Conservation (phyloP, 768 basidiomycete species). For the Coprinopsis sp. region DNA sequence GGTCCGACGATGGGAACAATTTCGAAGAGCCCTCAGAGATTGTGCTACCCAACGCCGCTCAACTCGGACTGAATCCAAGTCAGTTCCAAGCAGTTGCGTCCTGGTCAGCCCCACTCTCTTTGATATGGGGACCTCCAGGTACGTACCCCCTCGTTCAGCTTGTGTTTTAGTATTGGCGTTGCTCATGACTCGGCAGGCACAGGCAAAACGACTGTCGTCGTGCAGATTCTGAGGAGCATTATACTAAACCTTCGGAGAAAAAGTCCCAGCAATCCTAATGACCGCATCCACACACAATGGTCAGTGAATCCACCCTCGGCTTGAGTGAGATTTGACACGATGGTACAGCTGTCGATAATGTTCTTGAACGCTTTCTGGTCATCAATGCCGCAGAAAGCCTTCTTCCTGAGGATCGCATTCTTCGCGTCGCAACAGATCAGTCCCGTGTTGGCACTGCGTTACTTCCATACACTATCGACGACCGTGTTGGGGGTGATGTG, state of each 20-base stretch:
- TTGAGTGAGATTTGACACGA: not conserved
- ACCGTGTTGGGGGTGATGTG: constrained; percentile 58
- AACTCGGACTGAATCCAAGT: constrained; percentile 52
- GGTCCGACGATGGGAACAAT: constrained; percentile 1
- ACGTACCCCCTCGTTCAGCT: not conserved
- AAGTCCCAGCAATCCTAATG: constrained; percentile 53
- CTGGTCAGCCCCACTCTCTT: constrained; percentile 38
- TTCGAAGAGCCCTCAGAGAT: constrained; percentile 1
- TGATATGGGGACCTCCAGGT: constrained; percentile 75
- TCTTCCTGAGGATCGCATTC: constrained; percentile 52
- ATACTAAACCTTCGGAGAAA: constrained; percentile 22
- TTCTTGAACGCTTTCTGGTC: constrained; percentile 55
- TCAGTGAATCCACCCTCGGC: constrained; percentile 12
- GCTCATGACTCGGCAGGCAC: constrained; percentile 40
- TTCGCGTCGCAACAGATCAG: constrained; percentile 64
- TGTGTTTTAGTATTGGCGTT: not conserved
- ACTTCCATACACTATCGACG: constrained; percentile 59
- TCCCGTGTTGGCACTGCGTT: constrained; percentile 55
- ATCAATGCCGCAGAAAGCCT: constrained; percentile 40
- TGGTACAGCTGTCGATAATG: constrained; percentile 63
- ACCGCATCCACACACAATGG: constrained; percentile 71
- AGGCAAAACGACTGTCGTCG: constrained; percentile 67
- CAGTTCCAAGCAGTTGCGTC: constrained; percentile 48
- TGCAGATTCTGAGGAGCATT: constrained; percentile 50
- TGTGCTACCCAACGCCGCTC: constrained; percentile 11